Base-by-base conservation (phyloP, 2,329 filamentous ascomycete genomes). In the Coccinonectria pachysandricola region DNA sequence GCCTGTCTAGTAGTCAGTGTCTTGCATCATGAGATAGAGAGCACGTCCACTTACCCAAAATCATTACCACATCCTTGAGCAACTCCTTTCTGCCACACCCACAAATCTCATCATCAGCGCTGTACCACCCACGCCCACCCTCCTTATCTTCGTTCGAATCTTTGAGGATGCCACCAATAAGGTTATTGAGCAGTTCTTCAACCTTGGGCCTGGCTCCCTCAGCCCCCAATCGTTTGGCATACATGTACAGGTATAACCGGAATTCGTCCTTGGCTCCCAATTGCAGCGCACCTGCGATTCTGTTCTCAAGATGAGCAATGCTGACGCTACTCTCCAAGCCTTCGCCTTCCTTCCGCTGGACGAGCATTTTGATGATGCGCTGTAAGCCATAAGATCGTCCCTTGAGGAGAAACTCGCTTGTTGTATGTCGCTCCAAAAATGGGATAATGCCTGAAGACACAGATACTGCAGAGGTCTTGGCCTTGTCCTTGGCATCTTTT, bases 191-290 rank as follows among this genome's bases (percentile, higher is more conserved):
- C 7, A 98, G 63, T 59, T 98, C 92, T 51, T 96, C 88, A 3
- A 95, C 86, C 59, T 98, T 98, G 30, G 74, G 68, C 41, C 79
- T 75, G 26, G 88, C 62, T 0, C 86, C 86, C 53, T 98, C 92
- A 0, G 86, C 85, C 1, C 91, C 91, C 5, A 98, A 71, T 1
- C 91, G 77, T 60, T 95, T 96, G 4, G 87, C 88, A 48, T 98
- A 98, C 86, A 96, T 96, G 47, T 86, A 80, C n/a, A 98, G 62
- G 48, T 96, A 96, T 2, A 94, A 65, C 31, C 85, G 75, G 59
- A 96, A 98, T 52, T 98, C 91, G 32, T 96, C 87, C 43, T 76
- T 80, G 0, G 91, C 80, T 4, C 80, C 83, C 1, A 98, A 62
- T 33, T 84, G 79, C 49, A 92, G 60, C 1, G 91, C 84, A 4